Base-by-base conservation (phyloP, 768 basidiomycete genomes). In the Tylopilus intermedius region DNA sequence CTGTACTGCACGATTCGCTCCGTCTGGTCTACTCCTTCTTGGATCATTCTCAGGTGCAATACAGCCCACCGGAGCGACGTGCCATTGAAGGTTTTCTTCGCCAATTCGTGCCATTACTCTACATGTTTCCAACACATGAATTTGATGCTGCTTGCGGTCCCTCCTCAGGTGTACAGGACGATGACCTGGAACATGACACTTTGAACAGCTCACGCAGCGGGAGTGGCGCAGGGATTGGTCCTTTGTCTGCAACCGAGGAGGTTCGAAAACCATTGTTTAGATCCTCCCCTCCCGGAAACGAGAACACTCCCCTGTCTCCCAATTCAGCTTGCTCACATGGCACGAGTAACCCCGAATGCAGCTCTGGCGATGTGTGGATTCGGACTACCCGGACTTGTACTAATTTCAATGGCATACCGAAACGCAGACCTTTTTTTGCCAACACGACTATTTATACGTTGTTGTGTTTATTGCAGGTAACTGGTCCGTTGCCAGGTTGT, bases 371-470 rank as follows among this genome's bases (percentile, higher is more conserved):
- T 58, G 67, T 79, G 26, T 88, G 86, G 86, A 79, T 86, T 51
- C 74, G 71, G 52, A 83, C 64, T 30, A 54, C 54, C 33, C 67
- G 42, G 55, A 47, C 57, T 26, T 58, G 63, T 45, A 50, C 50
- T n/a, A 59, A 62, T 55, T 55, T 61, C 13, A 57, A 47, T 32
- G 72, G 73, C 51, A 49, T 59, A 7, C 58, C 62, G 47, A 76
- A 71, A 49, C 74, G 76, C 43, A 79, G 69, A 49, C 78, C 86
- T 8, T 90, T 97, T 70, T 98, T 95, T 71, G 82, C 82, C 53
- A 96, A 97, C 71, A 92, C 90, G 44, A 88, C 91, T 21, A 90
- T 93, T 67, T 99, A 98, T 72, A 89, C 89, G 7, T 67, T 97
- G 47, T 67, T 98, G 58, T 85, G 96, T 46, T 73, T 95, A 48